A percentile compares a stretch with the other conserved stretches of the same genome.
phyloP scores from a whole-genome alignment of 495 filamentous ascomycete species.

The Lineolata rhizophorae region DNA sequence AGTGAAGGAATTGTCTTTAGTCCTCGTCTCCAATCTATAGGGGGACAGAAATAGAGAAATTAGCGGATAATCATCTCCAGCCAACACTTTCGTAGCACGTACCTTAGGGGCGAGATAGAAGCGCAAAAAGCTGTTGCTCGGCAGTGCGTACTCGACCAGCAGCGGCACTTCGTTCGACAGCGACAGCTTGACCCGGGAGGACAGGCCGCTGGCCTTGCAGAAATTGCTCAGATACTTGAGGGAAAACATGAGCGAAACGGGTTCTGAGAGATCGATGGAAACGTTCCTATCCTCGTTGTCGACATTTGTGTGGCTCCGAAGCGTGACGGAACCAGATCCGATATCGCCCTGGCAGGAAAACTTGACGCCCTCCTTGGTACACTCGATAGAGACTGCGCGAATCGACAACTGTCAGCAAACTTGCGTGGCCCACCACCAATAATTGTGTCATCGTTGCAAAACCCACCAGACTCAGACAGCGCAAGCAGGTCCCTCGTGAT shows the following conservation, averaged over 20 bases:
- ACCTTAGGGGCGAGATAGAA: conserved; percentile 99
- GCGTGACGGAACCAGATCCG: conserved; percentile 77
- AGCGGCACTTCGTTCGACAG: conserved; percentile 92
- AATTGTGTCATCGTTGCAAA: neutral
- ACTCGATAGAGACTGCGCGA: conserved; percentile 70
- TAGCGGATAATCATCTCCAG: neutral
- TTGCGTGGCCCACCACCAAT: neutral
- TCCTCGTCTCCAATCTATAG: conserved; percentile 78
- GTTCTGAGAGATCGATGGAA: conserved; percentile 75
- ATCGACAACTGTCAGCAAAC: too few relatives aligned
- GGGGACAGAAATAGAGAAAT: neutral
- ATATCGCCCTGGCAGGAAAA: conserved; percentile 92
- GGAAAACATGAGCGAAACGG: conserved; percentile 90
- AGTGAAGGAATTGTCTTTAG: too few relatives aligned
- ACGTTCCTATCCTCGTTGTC: conserved; percentile 78
- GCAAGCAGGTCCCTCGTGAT: conserved; percentile 82
- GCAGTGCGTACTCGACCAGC: conserved; percentile 72
- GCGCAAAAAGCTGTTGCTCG: conserved; percentile 66
- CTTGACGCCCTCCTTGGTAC: conserved; percentile 90
- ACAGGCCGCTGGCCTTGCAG: conserved; percentile 87
- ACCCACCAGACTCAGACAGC: conserved; percentile 77
- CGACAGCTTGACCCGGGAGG: conserved; percentile 64
- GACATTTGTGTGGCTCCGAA: conserved; percentile 72
- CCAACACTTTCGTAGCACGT: too few relatives aligned
- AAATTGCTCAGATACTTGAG: conserved; percentile 99